Base-by-base conservation (phyloP, 306 rosid genomes). In the Dryas drummondii region DNA sequence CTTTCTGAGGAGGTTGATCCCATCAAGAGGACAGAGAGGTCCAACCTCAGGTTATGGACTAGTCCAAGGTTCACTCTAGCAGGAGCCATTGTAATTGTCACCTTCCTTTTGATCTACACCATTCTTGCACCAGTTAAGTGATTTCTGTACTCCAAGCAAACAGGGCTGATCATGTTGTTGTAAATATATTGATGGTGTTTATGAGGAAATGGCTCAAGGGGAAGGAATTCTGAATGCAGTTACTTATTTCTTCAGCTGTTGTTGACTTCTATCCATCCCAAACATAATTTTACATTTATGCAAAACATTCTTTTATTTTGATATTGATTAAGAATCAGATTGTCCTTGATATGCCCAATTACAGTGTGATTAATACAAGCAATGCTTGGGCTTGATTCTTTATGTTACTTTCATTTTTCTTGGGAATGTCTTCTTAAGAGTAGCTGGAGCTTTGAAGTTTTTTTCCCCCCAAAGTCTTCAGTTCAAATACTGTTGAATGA, bases 1-100 rank as follows among this genome's bases (percentile, higher is more conserved):
- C 62, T 76, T 32, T 94, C 96, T 54, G 97, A 94, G 74, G 99
- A 92, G 81, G 91, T 87, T 68, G 99, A 94, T 80, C 99, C 97
- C 13, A 86, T 94, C 47, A 91, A 92, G 79, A 90, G 91, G 82
- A 69, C 96, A 67, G 97, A 94, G 89, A 90, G 97, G 82, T 88
- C 97, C 49, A 94, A 91, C 58, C 97, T 88, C 50, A 81, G 7
- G 85, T 55, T 94, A n/a, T 92, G 97, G 99, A 94, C 87, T 69
- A 87, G 99, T 68, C 97, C 97, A 22, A 80, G 86, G 59, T 89
- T 94, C 81, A 92, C 97, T 44, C 81, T 92, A 10, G 92, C 82
- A 4, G 96, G 87, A 12, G 97, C 99, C 68, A 82, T 89, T 82
- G 74, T 94, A 17, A 82, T 94, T 54, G 93, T 92, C 85, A 71